Evolutionary conservation across 108 stramenopile genomes (phyloP).

Genomic region (Fragilariopsis cylindrus): DNA sequence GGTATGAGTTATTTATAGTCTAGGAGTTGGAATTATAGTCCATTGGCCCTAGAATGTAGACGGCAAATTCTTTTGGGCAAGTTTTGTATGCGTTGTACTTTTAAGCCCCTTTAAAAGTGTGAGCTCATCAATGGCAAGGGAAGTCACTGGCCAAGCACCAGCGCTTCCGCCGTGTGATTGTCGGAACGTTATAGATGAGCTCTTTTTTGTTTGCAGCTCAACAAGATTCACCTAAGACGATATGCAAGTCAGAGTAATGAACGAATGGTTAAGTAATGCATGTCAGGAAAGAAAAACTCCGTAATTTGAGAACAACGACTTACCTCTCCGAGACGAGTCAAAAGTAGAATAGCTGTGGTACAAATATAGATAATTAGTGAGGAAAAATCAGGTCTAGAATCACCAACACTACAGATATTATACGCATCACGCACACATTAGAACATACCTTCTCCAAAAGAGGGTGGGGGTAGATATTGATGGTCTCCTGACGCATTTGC

Average conservation of each 20-base stretch:
- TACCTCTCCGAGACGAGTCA: constrained; percentile 60
- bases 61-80: constrained; percentile 27
- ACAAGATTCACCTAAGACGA: constrained; percentile 47
- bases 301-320: constrained; percentile 8
- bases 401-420: not conserved
- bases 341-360: constrained; percentile 32
- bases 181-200: constrained; percentile 35
- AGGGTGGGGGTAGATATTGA: constrained; percentile 63
- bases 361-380: not conserved
- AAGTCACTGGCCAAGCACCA: constrained; percentile 69
- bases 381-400: not conserved
- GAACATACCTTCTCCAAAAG: constrained; percentile 36
- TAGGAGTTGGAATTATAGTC: no score
- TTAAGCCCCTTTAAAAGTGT: constrained; percentile 58
- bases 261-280: not conserved
- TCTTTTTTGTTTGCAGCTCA: constrained; percentile 41
- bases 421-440: not conserved
- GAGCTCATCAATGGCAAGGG: constrained; percentile 49
- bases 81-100: constrained; percentile 33
- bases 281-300: not conserved
- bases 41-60: not conserved
- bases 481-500: constrained; percentile 61
- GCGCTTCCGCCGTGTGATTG: constrained; percentile 48
- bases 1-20: no score
- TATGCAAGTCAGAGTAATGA: not conserved